Evolutionary conservation across 257 asterid genomes (phyloP).

Genomic region (Lithospermum erythrorhizon): DNA sequence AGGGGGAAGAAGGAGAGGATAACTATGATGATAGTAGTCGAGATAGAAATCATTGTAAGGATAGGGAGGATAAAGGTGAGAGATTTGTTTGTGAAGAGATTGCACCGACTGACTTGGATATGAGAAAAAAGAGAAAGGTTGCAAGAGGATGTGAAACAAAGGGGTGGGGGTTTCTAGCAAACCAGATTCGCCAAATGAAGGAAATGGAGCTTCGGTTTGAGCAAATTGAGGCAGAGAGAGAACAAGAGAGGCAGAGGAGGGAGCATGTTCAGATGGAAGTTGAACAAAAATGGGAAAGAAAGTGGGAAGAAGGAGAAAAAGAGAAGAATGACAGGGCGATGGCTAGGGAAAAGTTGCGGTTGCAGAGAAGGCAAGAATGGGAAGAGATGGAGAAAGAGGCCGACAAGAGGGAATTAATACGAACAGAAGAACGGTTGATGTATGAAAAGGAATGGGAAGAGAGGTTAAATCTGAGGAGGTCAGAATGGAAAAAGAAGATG

Average conservation of each 20-base stretch:
- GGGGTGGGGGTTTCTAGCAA: constrained; percentile 56
- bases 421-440: constrained; percentile 56
- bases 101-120: constrained; percentile 47
- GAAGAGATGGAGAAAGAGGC: constrained; percentile 68
- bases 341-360: constrained; percentile 39
- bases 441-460: constrained; percentile 73
- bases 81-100: constrained; percentile 55
- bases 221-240: constrained; percentile 63
- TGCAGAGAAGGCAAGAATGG: constrained; percentile 64
- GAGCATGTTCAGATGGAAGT: constrained; percentile 43
- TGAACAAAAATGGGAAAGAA: constrained; percentile 52
- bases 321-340: constrained; percentile 47
- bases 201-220: constrained; percentile 73
- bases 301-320: constrained; percentile 55
- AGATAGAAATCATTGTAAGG: constrained; percentile 29
- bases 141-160: constrained; percentile 58
- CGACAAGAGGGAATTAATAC: constrained; percentile 54
- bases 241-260: constrained; percentile 59
- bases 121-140: constrained; percentile 61
- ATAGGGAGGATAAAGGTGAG: constrained; percentile 44
- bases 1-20: constrained; percentile 67
- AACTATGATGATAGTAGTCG: constrained; percentile 28
- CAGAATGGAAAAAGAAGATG: constrained; percentile 77
- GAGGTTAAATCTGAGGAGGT: constrained; percentile 60
- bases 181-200: constrained; percentile 48